Percentiles rank a stretch among this genome's conserved stretches.
Conservation (phyloP, 441 rosid genomes). For the Euphorbia schlechtendalii region DNA sequence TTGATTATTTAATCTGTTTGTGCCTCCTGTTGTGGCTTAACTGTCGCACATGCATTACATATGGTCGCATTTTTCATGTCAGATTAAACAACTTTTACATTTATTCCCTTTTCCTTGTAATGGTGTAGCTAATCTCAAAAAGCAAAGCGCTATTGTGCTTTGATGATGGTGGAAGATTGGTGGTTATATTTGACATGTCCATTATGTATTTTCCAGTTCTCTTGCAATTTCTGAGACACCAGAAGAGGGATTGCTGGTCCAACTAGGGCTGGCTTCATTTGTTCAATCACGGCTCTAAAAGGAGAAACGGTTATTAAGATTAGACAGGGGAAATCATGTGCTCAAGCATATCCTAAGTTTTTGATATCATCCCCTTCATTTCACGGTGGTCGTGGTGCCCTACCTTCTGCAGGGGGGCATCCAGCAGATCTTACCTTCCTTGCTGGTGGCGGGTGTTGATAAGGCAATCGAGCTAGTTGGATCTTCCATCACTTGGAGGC, state of each 20-base stretch:
- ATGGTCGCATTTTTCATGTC: neutral
- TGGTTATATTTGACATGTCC: neutral
- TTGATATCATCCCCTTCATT: slow-evolving; percentile 41
- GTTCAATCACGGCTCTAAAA: slow-evolving; percentile 19
- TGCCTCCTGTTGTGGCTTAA: neutral
- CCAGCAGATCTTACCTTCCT: slow-evolving; percentile 46
- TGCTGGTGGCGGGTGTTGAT: slow-evolving; percentile 39
- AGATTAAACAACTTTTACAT: neutral
- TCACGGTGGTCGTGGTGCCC: slow-evolving; percentile 45
- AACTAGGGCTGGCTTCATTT: slow-evolving; percentile 16
- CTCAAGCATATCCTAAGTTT: slow-evolving; percentile 9
- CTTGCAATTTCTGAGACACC: neutral
- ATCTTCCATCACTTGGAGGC: too few relatives aligned
- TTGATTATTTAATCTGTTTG: neutral
- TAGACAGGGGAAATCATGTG: slow-evolving; percentile 8
- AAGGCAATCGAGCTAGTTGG: too few relatives aligned
- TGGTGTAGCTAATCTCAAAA: neutral
- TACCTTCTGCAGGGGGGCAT: slow-evolving; percentile 46
- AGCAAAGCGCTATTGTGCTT: neutral
- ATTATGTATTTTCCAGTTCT: neutral
- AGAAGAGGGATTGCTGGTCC: slow-evolving; percentile 7
- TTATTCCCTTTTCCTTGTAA: neutral
- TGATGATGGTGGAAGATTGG: neutral
- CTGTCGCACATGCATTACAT: neutral
- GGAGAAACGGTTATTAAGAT: slow-evolving; percentile 6